phyloP scores from a whole-genome alignment of 2,329 filamentous ascomycete genomes.

The Escovopsis weberi region DNA sequence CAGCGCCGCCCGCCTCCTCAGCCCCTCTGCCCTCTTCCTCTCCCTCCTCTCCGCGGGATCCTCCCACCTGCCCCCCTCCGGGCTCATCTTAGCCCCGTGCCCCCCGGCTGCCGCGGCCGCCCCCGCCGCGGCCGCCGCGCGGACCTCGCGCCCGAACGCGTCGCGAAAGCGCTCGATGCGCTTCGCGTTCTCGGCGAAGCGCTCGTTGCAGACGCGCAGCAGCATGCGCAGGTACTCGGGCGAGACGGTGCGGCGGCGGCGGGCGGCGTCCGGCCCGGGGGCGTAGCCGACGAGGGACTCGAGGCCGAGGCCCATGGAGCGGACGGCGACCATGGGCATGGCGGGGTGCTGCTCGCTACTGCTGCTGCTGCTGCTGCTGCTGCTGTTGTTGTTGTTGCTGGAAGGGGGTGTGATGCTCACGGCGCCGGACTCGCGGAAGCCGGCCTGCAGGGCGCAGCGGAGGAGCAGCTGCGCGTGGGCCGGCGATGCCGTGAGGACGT shows the following conservation, averaged over 20 bases:
- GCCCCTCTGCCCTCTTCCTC: slow-evolving; percentile 42
- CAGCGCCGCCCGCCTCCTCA: slow-evolving; percentile 35
- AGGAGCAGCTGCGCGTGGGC: slow-evolving; percentile 62
- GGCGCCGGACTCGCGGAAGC: slow-evolving; percentile 82
- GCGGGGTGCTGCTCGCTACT: slow-evolving; percentile 16
- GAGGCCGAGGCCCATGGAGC: slow-evolving; percentile 68
- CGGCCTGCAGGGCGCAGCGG: slow-evolving; percentile 61
- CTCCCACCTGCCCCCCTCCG: slow-evolving; percentile 37
- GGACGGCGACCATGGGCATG: slow-evolving; percentile 67
- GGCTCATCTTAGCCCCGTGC: slow-evolving; percentile 10
- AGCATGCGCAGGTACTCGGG: slow-evolving; percentile 54
- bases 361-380: slow-evolving; percentile 33
- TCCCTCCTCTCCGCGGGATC: slow-evolving; percentile 35
- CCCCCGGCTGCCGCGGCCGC: slow-evolving; percentile 18
- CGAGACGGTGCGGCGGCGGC: slow-evolving; percentile 38
- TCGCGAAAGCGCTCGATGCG: slow-evolving; percentile 50
- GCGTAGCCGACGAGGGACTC: slow-evolving; percentile 62
- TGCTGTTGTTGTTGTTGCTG: slow-evolving; percentile 13
- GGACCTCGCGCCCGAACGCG: slow-evolving; percentile 22
- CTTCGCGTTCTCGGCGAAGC: slow-evolving; percentile 54
- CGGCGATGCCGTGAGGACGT: slow-evolving; percentile 65
- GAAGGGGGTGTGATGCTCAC: slow-evolving; percentile 41
- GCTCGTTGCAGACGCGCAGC: slow-evolving; percentile 55
- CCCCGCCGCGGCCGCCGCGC: no score
- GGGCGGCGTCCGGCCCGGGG: slow-evolving; percentile 22